Conservation (phyloP, 257 asterid species). For the Solanum pinnatisectum region DNA sequence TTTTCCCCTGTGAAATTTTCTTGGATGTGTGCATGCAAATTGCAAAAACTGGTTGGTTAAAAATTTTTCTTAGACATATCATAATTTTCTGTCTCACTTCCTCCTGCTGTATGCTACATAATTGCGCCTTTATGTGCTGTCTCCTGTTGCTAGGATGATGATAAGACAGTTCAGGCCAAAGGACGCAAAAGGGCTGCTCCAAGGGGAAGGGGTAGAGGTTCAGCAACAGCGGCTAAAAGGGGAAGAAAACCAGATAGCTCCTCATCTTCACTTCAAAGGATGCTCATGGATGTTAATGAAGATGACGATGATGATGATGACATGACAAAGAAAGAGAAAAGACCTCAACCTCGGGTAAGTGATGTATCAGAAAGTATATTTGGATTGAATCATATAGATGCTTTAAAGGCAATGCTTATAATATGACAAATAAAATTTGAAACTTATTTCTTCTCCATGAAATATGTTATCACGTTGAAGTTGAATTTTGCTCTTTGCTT, state of each 20-base stretch:
- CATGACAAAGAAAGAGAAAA: conserved; percentile 36
- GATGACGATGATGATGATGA: conserved; percentile 66
- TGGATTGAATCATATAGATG: neutral
- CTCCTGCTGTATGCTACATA: neutral
- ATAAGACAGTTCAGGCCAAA: conserved; percentile 39
- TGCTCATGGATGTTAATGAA: conserved; percentile 54
- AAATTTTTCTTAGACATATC: neutral
- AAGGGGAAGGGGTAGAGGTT: conserved; percentile 76
- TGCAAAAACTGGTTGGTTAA: neutral
- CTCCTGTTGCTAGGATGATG: conserved; percentile 42
- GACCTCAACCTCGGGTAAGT: conserved; percentile 77
- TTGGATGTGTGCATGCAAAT: neutral
- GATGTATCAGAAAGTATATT: neutral
- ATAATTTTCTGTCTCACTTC: neutral
- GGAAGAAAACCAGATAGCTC: conserved; percentile 65
- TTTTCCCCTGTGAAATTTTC: neutral
- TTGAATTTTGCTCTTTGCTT: neutral
- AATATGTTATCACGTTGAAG: neutral
- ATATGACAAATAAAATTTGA: neutral
- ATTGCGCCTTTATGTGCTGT: neutral
- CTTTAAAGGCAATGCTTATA: neutral
- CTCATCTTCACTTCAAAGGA: conserved; percentile 63
- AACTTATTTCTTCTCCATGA: neutral
- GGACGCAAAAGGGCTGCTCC: conserved; percentile 89
- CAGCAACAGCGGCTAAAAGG: conserved; percentile 65